These are phyloP conservation scores for Hirschfeldia incana DNA, from an alignment of 345 rosid species.

Conservation along the genomic window DNA sequence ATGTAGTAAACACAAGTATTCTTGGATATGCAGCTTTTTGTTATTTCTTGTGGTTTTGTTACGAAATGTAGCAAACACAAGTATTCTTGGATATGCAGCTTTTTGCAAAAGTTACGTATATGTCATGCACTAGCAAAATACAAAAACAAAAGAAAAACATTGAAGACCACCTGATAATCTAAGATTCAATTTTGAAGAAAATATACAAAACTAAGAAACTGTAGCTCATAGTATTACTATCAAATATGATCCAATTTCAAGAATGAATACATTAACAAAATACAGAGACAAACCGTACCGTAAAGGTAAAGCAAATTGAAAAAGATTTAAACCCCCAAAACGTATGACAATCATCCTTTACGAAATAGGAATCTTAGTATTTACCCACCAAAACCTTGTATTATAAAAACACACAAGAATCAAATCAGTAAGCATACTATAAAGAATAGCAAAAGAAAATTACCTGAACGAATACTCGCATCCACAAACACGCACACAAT, in stretches of 20 bases:
- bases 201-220: neutral
- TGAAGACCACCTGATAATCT: too few relatives aligned
- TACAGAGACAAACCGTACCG: neutral
- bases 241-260: neutral
- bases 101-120: too few relatives aligned
- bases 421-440: constrained; percentile 27
- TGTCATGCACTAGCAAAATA: too few relatives aligned
- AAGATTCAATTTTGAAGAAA: neutral
- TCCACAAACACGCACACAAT: neutral
- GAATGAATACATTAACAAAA: neutral
- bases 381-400: constrained; percentile 32
- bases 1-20: too few relatives aligned
- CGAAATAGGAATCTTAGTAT: constrained; percentile 16
- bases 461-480: constrained; percentile 28
- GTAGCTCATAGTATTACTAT: constrained; percentile 1
- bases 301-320: neutral
- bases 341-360: constrained; percentile 13
- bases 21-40: too few relatives aligned
- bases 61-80: too few relatives aligned
- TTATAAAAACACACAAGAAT: constrained; percentile 2
- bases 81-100: too few relatives aligned
- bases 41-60: too few relatives aligned
- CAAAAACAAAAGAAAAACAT: too few relatives aligned
- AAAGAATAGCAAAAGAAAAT: neutral
- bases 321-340: neutral